phyloP scores from a whole-genome alignment of 176 grass and related monocot species.

The Urochloa ruziziensis region DNA sequence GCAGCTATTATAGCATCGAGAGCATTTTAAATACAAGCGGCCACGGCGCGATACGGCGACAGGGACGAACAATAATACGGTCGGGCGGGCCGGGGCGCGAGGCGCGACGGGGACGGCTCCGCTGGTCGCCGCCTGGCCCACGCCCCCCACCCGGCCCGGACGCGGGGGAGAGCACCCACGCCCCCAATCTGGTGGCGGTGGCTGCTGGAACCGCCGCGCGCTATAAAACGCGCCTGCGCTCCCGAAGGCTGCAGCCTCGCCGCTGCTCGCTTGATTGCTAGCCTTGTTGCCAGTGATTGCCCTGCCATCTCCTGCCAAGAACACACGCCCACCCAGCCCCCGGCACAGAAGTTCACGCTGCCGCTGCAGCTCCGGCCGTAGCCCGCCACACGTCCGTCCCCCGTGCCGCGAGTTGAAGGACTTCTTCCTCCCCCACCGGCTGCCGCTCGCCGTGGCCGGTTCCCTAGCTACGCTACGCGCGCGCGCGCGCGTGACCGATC shows the following conservation, averaged over 20 bases:
- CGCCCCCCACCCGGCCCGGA: background rate
- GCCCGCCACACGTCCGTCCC: too few relatives aligned
- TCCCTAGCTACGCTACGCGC: too few relatives aligned
- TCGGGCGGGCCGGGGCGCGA: too few relatives aligned
- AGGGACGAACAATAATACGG: conserved; percentile 1
- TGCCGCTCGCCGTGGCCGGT: too few relatives aligned
- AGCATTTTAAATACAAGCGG: background rate
- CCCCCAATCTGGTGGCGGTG: background rate
- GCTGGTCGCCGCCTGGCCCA: conserved; percentile 22
- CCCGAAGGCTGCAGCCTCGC: background rate
- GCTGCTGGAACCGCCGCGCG: background rate
- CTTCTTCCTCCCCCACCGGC: too few relatives aligned
- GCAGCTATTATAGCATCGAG: background rate
- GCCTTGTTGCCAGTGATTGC: background rate
- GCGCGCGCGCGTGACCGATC: background rate
- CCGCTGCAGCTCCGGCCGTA: background rate
- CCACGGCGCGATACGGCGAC: background rate
- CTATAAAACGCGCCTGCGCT: conserved; percentile 30
- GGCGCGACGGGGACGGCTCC: background rate
- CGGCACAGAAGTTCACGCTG: background rate
- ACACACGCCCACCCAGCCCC: background rate
- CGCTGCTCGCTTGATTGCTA: background rate
- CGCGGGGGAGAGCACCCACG: background rate
- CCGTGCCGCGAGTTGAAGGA: background rate
- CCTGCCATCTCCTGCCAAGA: background rate